A percentile compares a stretch with the other conserved stretches of the same genome.
phyloP scores from a whole-genome alignment of 2,329 filamentous ascomycete species.

The Aotearoamyces nothofagi region DNA sequence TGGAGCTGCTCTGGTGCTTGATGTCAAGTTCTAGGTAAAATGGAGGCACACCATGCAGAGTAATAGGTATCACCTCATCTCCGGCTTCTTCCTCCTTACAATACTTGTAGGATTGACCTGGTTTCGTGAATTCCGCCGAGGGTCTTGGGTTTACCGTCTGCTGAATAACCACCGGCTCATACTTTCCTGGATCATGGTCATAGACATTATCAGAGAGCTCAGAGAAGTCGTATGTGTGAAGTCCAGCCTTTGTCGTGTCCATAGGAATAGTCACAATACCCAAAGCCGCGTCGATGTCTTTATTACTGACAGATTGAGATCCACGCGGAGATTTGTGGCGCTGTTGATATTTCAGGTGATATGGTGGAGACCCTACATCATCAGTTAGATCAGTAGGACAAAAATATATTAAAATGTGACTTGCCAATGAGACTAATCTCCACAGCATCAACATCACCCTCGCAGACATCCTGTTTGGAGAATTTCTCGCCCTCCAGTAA shows the following conservation, averaged over 20 bases:
- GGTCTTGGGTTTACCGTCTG: conserved; percentile 80
- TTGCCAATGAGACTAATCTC: conserved; percentile 67
- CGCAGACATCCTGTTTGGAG: conserved; percentile 72
- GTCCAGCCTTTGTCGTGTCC: conserved; percentile 71
- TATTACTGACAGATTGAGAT: conserved; percentile 47
- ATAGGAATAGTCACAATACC: conserved; percentile 66
- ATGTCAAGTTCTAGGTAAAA: conserved; percentile 88
- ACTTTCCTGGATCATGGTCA: conserved; percentile 51
- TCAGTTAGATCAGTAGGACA: too few relatives aligned
- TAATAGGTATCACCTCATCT: conserved; percentile 80
- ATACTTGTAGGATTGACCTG: conserved; percentile 89
- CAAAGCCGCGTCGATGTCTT: conserved; percentile 63
- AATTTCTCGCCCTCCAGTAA: conserved; percentile 37
- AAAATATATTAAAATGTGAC: conserved; percentile 10
- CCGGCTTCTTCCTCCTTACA: conserved; percentile 72
- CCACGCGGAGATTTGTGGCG: conserved; percentile 55
- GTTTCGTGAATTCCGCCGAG: conserved; percentile 65
- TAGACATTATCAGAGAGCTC: conserved; percentile 79
- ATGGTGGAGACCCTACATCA: conserved; percentile 66
- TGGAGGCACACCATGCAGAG: conserved; percentile 67
- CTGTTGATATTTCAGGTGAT: conserved; percentile 68
- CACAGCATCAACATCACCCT: conserved; percentile 83
- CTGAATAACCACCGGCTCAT: conserved; percentile 52
- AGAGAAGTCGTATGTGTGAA: conserved; percentile 75
- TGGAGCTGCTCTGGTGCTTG: conserved; percentile 71